These are phyloP conservation scores for Alternaria tenuissima DNA, from an alignment of 2,329 filamentous ascomycete species.

Conservation along the genomic window DNA sequence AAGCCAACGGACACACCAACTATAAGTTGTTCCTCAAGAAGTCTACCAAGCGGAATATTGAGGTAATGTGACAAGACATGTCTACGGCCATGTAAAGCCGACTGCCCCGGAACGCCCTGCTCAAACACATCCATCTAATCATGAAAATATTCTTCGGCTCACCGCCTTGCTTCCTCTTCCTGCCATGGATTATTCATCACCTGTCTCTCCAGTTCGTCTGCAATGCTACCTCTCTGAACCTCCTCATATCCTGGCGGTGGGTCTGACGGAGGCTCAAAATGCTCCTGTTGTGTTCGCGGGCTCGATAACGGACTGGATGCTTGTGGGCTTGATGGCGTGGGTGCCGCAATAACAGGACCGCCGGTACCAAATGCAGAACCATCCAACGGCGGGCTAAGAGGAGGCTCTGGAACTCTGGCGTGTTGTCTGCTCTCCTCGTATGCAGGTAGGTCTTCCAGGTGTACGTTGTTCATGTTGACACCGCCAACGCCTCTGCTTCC, in stretches of 20 bases:
- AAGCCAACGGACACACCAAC: background rate
- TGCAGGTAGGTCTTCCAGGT: slow-evolving; percentile 86
- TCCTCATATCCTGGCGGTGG: slow-evolving; percentile 93
- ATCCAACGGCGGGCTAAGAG: slow-evolving; percentile 32
- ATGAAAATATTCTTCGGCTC: slow-evolving; percentile 16
- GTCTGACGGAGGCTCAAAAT: slow-evolving; percentile 67
- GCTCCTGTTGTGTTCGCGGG: slow-evolving; percentile 37
- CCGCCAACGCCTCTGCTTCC: slow-evolving; percentile 54
- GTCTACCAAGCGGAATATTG: background rate
- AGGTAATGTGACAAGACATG: slow-evolving; percentile 1
- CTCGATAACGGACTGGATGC: slow-evolving; percentile 43
- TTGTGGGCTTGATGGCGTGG: slow-evolving; percentile 30
- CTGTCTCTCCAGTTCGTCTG: slow-evolving; percentile 71
- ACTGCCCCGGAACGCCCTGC: slow-evolving; percentile 39
- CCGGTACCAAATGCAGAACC: slow-evolving; percentile 14
- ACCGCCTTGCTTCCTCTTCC: slow-evolving; percentile 22
- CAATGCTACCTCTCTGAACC: slow-evolving; percentile 81
- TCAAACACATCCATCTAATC: slow-evolving; percentile 20
- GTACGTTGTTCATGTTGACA: slow-evolving; percentile 70
- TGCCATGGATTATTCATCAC: slow-evolving; percentile 37
- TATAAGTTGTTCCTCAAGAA: background rate
- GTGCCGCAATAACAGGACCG: slow-evolving; percentile 26
- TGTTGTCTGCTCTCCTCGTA: slow-evolving; percentile 72
- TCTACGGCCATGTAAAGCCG: slow-evolving; percentile 9
- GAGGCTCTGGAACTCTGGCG: slow-evolving; percentile 44